These are phyloP conservation scores for Theileria equi DNA, from an alignment of 169 alveolate genomes.

Conservation along the genomic window DNA sequence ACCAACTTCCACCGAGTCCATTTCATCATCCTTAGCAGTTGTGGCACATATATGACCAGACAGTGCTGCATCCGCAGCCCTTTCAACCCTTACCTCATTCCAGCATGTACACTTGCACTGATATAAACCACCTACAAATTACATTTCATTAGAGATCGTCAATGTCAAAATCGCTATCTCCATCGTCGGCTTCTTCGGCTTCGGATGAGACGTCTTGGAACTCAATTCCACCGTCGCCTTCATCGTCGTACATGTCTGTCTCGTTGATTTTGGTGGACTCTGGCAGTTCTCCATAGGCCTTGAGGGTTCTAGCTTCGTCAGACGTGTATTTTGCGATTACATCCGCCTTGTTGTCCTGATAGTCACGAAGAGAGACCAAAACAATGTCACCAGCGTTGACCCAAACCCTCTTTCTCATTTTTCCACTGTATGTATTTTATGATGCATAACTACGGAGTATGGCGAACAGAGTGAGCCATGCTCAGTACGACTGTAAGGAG, in stretches of 20 bases:
- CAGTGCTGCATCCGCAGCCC: too few species aligned
- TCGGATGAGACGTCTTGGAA: constrained; percentile 81
- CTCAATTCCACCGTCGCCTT: constrained; percentile 84
- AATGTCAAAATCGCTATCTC: constrained; percentile 56
- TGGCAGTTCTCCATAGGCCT: constrained; percentile 96
- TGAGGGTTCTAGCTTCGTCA: constrained; percentile 95
- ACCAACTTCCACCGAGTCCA: too few species aligned
- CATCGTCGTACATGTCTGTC: constrained; percentile 86
- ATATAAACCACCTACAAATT: too few species aligned
- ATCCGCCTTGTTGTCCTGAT: constrained; percentile 97
- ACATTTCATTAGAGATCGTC: constrained; percentile 59
- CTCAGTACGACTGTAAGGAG: not conserved
- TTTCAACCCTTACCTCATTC: too few species aligned
- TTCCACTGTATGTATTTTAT: constrained; percentile 79
- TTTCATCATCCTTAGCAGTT: too few species aligned
- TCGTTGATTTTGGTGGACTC: constrained; percentile 93
- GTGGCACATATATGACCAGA: too few species aligned
- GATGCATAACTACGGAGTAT: not conserved
- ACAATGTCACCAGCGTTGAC: constrained; percentile 95
- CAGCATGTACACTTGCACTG: too few species aligned
- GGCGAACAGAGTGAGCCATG: too few species aligned
- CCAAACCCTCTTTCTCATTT: constrained; percentile 98
- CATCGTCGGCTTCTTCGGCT: constrained; percentile 46
- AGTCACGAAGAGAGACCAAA: constrained; percentile 94
- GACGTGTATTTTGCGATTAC: constrained; percentile 96